phyloP scores from a whole-genome alignment of 1,284 basidiomycete species.

The Cerrena zonata region DNA sequence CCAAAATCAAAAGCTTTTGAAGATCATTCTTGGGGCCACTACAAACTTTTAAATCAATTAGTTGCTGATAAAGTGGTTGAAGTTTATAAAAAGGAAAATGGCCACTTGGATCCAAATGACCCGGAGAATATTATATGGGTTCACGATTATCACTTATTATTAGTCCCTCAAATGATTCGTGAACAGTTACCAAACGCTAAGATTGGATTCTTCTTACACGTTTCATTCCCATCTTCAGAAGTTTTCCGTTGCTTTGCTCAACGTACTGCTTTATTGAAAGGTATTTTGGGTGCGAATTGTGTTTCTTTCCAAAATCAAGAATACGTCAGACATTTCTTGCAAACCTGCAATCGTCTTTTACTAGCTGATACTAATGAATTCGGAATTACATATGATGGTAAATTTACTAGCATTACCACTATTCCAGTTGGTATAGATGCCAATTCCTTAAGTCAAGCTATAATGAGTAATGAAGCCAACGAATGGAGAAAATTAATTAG shows the following conservation, averaged over 20 bases:
- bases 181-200: conserved; percentile 54
- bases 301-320: conserved; percentile 82
- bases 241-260: conserved; percentile 81
- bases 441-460: too few relatives aligned
- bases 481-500: conserved; percentile 4
- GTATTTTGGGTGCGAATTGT: conserved; percentile 69
- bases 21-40: conserved; percentile 71
- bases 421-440: not conserved
- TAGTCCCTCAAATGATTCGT: conserved; percentile 74
- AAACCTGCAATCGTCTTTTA: conserved; percentile 41
- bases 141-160: conserved; percentile 84
- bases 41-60: conserved; percentile 75
- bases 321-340: conserved; percentile 58
- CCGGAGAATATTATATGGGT: conserved; percentile 85
- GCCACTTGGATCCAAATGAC: too few relatives aligned
- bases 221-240: conserved; percentile 83
- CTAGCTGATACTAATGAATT: conserved; percentile 78
- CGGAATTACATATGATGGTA: conserved; percentile 61
- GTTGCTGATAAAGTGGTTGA: conserved; percentile 76
- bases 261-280: conserved; percentile 60
- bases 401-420: conserved; percentile 38
- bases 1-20: conserved; percentile 80
- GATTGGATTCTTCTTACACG: conserved; percentile 86
- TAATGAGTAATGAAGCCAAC: too few relatives aligned
- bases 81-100: conserved; percentile 63